A percentile compares a stretch with the other conserved stretches of the same genome.
Evolutionary conservation across 768 basidiomycete genomes (phyloP).

Genomic region (Rhizopogon vinicolor): DNA sequence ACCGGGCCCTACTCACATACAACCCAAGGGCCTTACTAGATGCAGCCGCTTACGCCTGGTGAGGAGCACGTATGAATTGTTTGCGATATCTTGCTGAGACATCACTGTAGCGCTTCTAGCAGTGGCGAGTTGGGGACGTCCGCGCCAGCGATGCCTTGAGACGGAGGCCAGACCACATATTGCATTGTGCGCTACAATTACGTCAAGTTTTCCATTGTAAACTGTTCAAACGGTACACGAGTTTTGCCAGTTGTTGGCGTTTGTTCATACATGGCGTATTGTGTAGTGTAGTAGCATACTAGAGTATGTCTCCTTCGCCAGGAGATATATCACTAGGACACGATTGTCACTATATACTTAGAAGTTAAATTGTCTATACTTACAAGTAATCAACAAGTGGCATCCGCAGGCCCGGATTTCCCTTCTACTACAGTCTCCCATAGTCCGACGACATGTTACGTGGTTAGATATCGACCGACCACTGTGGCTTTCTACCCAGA

Average conservation of each 20-base stretch:
- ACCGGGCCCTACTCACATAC: background rate
- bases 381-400: too few species aligned
- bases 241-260: background rate
- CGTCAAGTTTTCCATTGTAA: background rate
- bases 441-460: background rate
- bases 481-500: background rate
- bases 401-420: too few species aligned
- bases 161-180: background rate
- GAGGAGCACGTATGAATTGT: background rate
- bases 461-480: background rate
- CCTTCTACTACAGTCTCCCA: too few species aligned
- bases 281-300: background rate
- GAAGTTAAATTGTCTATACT: too few species aligned
- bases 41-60: background rate
- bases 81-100: background rate
- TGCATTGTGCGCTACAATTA: background rate
- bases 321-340: background rate
- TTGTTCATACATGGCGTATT: constrained; percentile 1
- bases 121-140: background rate
- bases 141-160: background rate
- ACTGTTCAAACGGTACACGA: background rate
- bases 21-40: background rate
- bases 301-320: background rate
- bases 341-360: too few species aligned
- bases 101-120: background rate